Evolutionary conservation across 768 basidiomycete species (phyloP), one percentile per base, ranked within the genome.

Genomic region (Pholiota conissans): DNA sequence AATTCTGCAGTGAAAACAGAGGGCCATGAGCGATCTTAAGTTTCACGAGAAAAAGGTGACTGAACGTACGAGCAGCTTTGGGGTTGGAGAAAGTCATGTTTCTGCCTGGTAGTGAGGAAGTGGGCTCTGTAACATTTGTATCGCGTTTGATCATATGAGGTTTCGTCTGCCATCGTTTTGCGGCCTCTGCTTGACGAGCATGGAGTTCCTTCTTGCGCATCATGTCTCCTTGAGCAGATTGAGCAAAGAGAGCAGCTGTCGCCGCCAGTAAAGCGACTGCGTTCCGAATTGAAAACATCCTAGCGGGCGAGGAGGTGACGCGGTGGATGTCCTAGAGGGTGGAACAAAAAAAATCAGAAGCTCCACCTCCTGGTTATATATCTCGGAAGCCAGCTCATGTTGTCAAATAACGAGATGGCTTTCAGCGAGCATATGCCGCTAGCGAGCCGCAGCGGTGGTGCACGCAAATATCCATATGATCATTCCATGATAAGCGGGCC

Each of bases 41-140:
- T n/a, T 11, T 20, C 8, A 24, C 29, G 14, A n/a, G 18, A 11
- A 29, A 22, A 27, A 29, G 11, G n/a, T n/a, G 39, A 6, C 32
- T 30, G 7, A n/a, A 69, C 76, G 59, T 58, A 87, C 87, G 70
- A 24, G 84, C 83, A 14, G 86, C 87, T 54, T 73, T 78, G 3
- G 87, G 86, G 62, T 89, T 88, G 11, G 77, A 71, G 69, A 91
- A 91, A 0, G 87, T 89, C 63, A 90, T 87, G 61, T 87, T 88
- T 68, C 86, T 76, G n/a, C 78, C 62, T 10, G 59, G 59, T 5
- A 27, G 14, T 14, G 53, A 5, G 13, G 62, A 62, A 7, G 63
- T 53, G 42, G 52, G 64, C 9, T 13, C 30, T 32, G 59, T 49
- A 5, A 61, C 54, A 35, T 53, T 65, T 6, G 56, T 51, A 52